phyloP scores from a whole-genome alignment of 2,329 filamentous ascomycete genomes.

The Fusarium dimerum region DNA sequence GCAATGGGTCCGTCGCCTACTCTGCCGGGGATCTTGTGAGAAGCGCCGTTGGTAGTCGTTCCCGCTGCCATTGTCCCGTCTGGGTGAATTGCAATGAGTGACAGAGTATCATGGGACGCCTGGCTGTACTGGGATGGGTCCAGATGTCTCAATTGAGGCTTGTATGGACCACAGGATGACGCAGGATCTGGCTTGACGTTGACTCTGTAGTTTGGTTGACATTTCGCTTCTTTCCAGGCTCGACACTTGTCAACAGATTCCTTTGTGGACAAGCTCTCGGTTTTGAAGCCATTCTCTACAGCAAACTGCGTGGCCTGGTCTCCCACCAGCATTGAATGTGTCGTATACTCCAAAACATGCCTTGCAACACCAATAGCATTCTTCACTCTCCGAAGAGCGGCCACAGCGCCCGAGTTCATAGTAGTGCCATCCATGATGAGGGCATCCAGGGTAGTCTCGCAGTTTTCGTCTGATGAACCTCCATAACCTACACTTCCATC shows the following conservation, averaged over 20 bases:
- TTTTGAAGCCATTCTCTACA: slow-evolving; percentile 49
- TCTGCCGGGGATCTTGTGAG: slow-evolving; percentile 55
- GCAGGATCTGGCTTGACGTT: slow-evolving; percentile 46
- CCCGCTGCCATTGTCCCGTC: slow-evolving; percentile 52
- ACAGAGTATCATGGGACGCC: slow-evolving; percentile 54
- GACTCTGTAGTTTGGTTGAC: slow-evolving; percentile 54
- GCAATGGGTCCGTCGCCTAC: slow-evolving; percentile 58
- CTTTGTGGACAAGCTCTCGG: slow-evolving; percentile 45
- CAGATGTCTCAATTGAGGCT: slow-evolving; percentile 25
- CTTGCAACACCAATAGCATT: slow-evolving; percentile 53
- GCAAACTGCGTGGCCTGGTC: slow-evolving; percentile 57
- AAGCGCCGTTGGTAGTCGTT: slow-evolving; percentile 57
- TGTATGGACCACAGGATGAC: slow-evolving; percentile 49
- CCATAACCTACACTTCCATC: slow-evolving; percentile 57
- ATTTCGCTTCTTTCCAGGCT: slow-evolving; percentile 44
- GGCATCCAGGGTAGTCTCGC: slow-evolving; percentile 61
- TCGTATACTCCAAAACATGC: slow-evolving; percentile 51
- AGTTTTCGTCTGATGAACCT: slow-evolving; percentile 55
- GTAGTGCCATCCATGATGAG: slow-evolving; percentile 57
- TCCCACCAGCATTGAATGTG: slow-evolving; percentile 53
- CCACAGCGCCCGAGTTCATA: slow-evolving; percentile 56
- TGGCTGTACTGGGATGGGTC: slow-evolving; percentile 8
- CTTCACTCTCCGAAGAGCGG: slow-evolving; percentile 48
- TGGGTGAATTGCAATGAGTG: slow-evolving; percentile 48
- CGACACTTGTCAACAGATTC: slow-evolving; percentile 42